Conservation (phyloP, 805 yeast genomes). For the Metschnikowia gruessii region DNA sequence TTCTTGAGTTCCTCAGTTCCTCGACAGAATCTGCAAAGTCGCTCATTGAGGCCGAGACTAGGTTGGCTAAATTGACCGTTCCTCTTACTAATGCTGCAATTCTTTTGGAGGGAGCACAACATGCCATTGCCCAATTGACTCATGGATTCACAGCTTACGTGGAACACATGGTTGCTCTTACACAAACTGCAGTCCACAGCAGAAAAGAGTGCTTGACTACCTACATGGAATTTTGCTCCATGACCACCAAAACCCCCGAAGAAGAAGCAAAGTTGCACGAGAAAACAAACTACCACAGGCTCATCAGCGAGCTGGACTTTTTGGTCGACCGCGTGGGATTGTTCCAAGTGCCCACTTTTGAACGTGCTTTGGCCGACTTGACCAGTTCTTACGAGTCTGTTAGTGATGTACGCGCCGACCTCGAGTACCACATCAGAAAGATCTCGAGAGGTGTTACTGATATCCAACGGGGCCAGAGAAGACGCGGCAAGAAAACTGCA, state of each 20-base stretch:
- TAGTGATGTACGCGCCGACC: background rate
- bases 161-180: background rate
- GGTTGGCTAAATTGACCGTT: background rate
- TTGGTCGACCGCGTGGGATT: background rate
- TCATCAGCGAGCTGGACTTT: slow-evolving; percentile 4
- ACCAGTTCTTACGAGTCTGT: background rate
- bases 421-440: background rate
- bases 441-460: background rate
- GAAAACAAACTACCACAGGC: background rate
- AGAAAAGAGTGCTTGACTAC: background rate
- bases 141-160: background rate
- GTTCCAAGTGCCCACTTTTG: background rate
- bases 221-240: background rate
- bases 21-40: background rate
- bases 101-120: background rate
- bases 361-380: background rate
- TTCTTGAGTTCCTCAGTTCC: slow-evolving; percentile 1
- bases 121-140: background rate
- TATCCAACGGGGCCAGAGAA: background rate
- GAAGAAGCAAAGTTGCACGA: background rate
- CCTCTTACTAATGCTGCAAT: background rate
- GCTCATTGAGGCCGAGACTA: background rate
- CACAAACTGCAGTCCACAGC: background rate
- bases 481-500: background rate
- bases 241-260: background rate